Conservation (phyloP, 2,329 filamentous ascomycete genomes). For the Hymenoscyphus occultus region DNA sequence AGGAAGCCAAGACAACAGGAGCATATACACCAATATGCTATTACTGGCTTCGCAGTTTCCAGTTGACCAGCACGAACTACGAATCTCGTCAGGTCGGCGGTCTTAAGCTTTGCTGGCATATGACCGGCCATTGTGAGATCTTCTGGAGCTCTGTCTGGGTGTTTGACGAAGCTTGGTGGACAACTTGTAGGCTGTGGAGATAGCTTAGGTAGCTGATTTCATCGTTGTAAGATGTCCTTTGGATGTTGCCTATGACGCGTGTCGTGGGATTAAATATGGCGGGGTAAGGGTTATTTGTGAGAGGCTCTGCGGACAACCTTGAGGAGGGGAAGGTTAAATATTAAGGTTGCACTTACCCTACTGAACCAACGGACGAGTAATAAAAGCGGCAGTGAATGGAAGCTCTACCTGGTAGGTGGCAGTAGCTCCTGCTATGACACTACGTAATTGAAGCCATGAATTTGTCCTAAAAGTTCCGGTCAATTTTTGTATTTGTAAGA, state of each 20-base stretch:
- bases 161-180: background rate
- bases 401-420: background rate
- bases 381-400: background rate
- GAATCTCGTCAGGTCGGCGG: conserved; percentile 80
- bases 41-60: conserved; percentile 77
- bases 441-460: too few species aligned
- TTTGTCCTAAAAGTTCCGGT: too few species aligned
- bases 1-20: background rate
- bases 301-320: background rate
- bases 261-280: background rate
- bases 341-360: background rate
- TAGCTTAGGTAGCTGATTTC: background rate
- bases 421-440: background rate
- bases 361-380: too few species aligned
- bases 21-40: conserved; percentile 89
- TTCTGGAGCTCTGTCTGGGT: background rate
- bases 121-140: conserved; percentile 62
- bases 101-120: conserved; percentile 70
- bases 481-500: too few species aligned
- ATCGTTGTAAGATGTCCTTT: background rate
- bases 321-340: background rate
- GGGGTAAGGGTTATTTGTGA: background rate
- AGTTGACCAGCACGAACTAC: conserved; percentile 81
- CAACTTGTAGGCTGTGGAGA: background rate
- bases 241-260: conserved; percentile 5